Conservation (phyloP, 2,329 filamentous ascomycete species). For the Talaromyces sp. region DNA sequence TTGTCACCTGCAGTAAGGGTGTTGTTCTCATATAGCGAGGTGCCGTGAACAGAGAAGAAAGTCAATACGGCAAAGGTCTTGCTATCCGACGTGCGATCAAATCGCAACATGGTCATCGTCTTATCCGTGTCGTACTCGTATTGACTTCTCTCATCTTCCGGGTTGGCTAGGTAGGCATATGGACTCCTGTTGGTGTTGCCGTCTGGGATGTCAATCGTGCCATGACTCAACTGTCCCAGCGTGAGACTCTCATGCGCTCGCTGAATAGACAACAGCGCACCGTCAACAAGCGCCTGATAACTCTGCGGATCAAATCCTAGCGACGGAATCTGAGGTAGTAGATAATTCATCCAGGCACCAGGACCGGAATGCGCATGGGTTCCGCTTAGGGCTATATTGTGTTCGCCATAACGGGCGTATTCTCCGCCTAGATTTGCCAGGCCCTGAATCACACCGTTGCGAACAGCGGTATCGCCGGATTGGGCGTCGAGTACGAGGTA, state of each 20-base stretch:
- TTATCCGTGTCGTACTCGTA: constrained; percentile 70
- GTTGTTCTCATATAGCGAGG: constrained; percentile 86
- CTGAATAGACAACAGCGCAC: constrained; percentile 75
- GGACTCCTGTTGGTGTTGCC: constrained; percentile 87
- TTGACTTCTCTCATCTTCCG: constrained; percentile 65
- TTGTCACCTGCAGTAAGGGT: constrained; percentile 92
- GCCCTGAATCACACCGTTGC: constrained; percentile 79
- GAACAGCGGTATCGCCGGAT: constrained; percentile 82
- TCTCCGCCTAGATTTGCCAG: constrained; percentile 66
- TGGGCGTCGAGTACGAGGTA: constrained; percentile 86
- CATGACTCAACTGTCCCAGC: constrained; percentile 68
- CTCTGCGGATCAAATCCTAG: constrained; percentile 82
- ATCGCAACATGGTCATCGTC: constrained; percentile 73
- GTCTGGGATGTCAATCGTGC: constrained; percentile 65
- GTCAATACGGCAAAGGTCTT: constrained; percentile 79
- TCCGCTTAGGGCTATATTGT: constrained; percentile 84
- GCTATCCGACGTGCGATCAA: constrained; percentile 68
- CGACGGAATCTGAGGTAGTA: constrained; percentile 86
- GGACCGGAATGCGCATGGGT: constrained; percentile 92
- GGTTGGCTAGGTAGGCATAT: constrained; percentile 84
- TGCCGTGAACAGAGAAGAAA: constrained; percentile 91
- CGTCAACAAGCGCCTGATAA: constrained; percentile 84
- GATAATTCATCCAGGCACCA: constrained; percentile 90
- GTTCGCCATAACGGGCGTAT: constrained; percentile 70
- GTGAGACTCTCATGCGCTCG: constrained; percentile 71